phyloP scores from a whole-genome alignment of 768 basidiomycete species.

The Podaxis mareebaensis region DNA sequence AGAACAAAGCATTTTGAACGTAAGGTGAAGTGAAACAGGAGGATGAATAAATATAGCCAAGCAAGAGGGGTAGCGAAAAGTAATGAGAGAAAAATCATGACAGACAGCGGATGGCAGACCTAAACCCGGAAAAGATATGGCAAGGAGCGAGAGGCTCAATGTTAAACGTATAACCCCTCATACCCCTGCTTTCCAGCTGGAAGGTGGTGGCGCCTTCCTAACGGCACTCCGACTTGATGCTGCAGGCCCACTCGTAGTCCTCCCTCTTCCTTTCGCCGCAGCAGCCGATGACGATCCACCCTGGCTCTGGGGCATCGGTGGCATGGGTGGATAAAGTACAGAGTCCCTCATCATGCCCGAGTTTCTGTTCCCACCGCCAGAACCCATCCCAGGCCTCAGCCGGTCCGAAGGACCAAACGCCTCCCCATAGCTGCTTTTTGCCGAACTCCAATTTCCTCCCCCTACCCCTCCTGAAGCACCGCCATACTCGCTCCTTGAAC shows the following conservation, averaged over 20 bases:
- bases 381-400: constrained; percentile 2
- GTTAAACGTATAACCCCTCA: constrained; percentile 15
- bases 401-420: constrained; percentile 44
- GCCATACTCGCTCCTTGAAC: constrained; percentile 67
- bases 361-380: constrained; percentile 10
- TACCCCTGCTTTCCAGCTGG: constrained; percentile 57
- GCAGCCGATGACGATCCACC: constrained; percentile 11
- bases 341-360: constrained; percentile 33
- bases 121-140: not conserved
- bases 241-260: constrained; percentile 50
- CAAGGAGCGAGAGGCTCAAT: not conserved
- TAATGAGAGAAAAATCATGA: not conserved
- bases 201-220: constrained; percentile 52
- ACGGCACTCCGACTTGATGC: constrained; percentile 27
- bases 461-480: constrained; percentile 41
- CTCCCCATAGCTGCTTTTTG: constrained; percentile 74
- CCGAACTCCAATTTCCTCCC: constrained; percentile 51
- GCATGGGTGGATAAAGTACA: constrained; percentile 43
- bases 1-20: too few species aligned
- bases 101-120: not conserved
- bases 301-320: constrained; percentile 34
- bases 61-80: not conserved
- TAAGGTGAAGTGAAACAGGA: not conserved
- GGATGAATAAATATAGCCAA: not conserved
- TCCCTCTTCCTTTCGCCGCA: constrained; percentile 21